Evolutionary conservation across 345 rosid species (phyloP).

Genomic region (Eucalyptus polybractea): DNA sequence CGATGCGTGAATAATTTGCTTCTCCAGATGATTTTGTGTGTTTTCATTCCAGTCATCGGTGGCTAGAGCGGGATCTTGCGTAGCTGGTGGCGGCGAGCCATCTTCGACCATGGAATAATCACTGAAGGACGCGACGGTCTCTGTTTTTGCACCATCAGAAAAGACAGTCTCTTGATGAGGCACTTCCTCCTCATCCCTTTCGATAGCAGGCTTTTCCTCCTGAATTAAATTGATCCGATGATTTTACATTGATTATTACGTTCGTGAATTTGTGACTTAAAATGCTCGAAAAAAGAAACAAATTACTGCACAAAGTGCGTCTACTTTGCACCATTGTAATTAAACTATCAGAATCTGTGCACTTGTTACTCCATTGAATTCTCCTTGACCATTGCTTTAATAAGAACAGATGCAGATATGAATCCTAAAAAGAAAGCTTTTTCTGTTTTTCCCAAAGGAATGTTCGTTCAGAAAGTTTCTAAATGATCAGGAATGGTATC

Average conservation of each 20-base stretch:
- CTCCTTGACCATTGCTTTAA: background rate
- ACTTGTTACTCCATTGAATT: background rate
- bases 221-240: background rate
- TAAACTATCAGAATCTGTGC: background rate
- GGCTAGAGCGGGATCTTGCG: background rate
- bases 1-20: background rate
- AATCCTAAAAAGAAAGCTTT: background rate
- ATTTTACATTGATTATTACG: background rate
- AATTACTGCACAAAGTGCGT: background rate
- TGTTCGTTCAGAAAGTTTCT: background rate
- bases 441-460: background rate
- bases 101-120: background rate
- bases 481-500: background rate
- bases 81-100: background rate
- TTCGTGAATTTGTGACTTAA: background rate
- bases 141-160: background rate
- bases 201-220: slow-evolving; percentile 4
- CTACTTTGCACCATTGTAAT: background rate
- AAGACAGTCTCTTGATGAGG: background rate
- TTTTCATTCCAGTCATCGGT: background rate
- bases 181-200: background rate
- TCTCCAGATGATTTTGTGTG: background rate
- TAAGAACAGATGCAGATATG: background rate
- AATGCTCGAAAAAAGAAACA: background rate
- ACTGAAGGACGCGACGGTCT: background rate